phyloP scores from a whole-genome alignment of 1,284 basidiomycete species.

The Prillingera fragicola region DNA sequence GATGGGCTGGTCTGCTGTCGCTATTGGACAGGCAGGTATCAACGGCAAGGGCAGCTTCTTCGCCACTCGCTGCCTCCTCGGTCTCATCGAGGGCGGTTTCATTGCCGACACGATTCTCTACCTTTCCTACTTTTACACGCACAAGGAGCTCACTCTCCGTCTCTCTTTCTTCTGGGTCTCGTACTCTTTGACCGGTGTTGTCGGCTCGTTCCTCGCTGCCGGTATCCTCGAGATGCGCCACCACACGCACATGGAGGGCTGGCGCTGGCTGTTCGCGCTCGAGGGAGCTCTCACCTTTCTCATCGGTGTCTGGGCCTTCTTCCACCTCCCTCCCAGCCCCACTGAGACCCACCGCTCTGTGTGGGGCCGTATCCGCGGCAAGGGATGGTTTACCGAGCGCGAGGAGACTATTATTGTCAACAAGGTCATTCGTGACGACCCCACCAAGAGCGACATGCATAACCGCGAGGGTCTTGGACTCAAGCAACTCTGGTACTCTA shows the following conservation, averaged over 20 bases:
- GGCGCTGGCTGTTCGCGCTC: slow-evolving; percentile 40
- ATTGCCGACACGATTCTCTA: slow-evolving; percentile 48
- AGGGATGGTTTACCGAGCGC: slow-evolving; percentile 48
- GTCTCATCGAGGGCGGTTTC: slow-evolving; percentile 45
- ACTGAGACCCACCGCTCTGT: slow-evolving; percentile 37
- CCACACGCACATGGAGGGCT: slow-evolving; percentile 30
- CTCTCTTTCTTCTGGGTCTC: slow-evolving; percentile 47
- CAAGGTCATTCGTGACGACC: slow-evolving; percentile 50
- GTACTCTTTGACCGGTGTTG: slow-evolving; percentile 24
- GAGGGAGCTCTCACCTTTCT: slow-evolving; percentile 40
- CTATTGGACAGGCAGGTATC: slow-evolving; percentile 32
- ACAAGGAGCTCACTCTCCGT: slow-evolving; percentile 42
- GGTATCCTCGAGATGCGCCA: slow-evolving; percentile 43
- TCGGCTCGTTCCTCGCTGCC: slow-evolving; percentile 36
- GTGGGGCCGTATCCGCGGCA: slow-evolving; percentile 18
- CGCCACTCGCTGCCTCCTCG: slow-evolving; percentile 35
- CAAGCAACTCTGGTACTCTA: slow-evolving; percentile 24
- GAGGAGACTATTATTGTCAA: slow-evolving; percentile 51
- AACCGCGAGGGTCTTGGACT: slow-evolving; percentile 47
- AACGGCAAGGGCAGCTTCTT: slow-evolving; percentile 32
- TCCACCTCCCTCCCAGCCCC: slow-evolving; percentile 41
- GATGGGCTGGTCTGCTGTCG: slow-evolving; percentile 40
- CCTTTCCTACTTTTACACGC: slow-evolving; percentile 45
- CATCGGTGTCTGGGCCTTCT: slow-evolving; percentile 37
- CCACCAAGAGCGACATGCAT: slow-evolving; percentile 47